Percentiles rank a stretch among this genome's conserved stretches.
Evolutionary conservation across 2,329 filamentous ascomycete genomes (phyloP).

Genomic region (Calonectria pseudoreteaudii): DNA sequence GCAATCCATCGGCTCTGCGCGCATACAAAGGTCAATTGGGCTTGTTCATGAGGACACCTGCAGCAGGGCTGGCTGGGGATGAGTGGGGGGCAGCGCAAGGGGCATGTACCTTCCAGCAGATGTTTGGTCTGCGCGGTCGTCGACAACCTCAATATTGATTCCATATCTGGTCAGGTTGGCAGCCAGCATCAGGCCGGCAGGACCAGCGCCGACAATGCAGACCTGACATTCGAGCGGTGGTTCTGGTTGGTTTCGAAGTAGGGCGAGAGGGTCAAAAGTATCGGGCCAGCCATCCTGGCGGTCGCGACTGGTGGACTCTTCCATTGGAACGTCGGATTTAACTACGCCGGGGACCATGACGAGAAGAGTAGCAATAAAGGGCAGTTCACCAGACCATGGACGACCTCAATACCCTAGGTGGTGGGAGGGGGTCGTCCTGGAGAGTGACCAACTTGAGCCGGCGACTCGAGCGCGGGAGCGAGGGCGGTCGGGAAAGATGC

Average conservation of each 20-base stretch:
- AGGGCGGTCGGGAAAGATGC: conserved; percentile 3
- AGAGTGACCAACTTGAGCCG: conserved; percentile 24
- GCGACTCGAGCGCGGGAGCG: conserved; percentile 12
- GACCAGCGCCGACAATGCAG: conserved; percentile 67
- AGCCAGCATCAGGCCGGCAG: conserved; percentile 67
- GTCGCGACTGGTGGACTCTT: conserved; percentile 40
- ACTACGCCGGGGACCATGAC: conserved; percentile 49
- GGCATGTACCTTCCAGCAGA: conserved; percentile 66
- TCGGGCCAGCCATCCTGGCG: conserved; percentile 47
- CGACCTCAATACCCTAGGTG: conserved; percentile 39
- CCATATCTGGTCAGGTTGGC: conserved; percentile 72
- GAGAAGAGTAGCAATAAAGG: conserved; percentile 19
- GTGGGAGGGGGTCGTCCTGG: conserved; percentile 42
- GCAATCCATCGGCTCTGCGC: conserved; percentile 74
- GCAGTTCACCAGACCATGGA: conserved; percentile 41
- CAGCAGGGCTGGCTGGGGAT: neutral
- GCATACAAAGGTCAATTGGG: conserved; percentile 31
- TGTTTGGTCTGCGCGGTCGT: conserved; percentile 77
- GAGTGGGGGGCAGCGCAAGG: neutral
- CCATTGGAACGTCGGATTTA: conserved; percentile 46
- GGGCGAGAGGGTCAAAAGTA: conserved; percentile 59
- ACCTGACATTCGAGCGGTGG: conserved; percentile 60
- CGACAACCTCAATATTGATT: conserved; percentile 73
- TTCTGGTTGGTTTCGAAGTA: conserved; percentile 61
- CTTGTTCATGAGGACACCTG: conserved; percentile 20